These are phyloP conservation scores for Aspergillus diversus DNA, from an alignment of 495 filamentous ascomycete species.

Conservation along the genomic window DNA sequence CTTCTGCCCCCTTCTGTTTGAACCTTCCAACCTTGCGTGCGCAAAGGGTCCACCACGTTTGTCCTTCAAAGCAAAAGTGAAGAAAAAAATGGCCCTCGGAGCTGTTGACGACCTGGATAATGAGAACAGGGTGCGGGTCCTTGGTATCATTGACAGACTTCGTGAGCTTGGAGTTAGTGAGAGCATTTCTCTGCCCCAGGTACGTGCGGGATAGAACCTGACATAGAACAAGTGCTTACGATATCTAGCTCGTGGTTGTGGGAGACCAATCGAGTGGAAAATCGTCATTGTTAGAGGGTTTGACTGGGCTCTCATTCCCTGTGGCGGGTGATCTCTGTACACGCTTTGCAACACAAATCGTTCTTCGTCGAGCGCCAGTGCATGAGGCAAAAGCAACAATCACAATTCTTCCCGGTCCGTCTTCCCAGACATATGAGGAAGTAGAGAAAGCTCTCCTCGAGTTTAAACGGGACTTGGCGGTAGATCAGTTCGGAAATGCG, in stretches of 20 bases:
- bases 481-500: conserved; percentile 29
- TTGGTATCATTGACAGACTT: conserved; percentile 41
- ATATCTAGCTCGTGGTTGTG: conserved; percentile 42
- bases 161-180: conserved; percentile 39
- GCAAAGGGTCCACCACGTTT: no score
- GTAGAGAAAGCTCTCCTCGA: conserved; percentile 23
- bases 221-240: not conserved
- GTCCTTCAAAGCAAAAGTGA: not conserved
- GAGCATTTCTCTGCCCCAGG: conserved; percentile 43
- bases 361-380: conserved; percentile 45
- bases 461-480: conserved; percentile 27
- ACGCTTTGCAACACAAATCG: conserved; percentile 62
- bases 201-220: conserved; percentile 12
- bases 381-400: conserved; percentile 29
- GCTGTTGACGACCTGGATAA: conserved; percentile 14
- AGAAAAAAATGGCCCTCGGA: not conserved
- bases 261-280: conserved; percentile 57
- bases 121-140: conserved; percentile 13
- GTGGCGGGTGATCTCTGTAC: conserved; percentile 57
- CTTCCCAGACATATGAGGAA: conserved; percentile 21
- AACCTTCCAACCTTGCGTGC: no score
- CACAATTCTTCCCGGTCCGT: conserved; percentile 35
- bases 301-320: conserved; percentile 58
- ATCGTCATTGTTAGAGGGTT: conserved; percentile 52
- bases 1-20: no score